Percentiles rank a stretch among this genome's conserved stretches.
Evolutionary conservation across 805 yeast species (phyloP).

Genomic region (Saccharomycopsis olivae): DNA sequence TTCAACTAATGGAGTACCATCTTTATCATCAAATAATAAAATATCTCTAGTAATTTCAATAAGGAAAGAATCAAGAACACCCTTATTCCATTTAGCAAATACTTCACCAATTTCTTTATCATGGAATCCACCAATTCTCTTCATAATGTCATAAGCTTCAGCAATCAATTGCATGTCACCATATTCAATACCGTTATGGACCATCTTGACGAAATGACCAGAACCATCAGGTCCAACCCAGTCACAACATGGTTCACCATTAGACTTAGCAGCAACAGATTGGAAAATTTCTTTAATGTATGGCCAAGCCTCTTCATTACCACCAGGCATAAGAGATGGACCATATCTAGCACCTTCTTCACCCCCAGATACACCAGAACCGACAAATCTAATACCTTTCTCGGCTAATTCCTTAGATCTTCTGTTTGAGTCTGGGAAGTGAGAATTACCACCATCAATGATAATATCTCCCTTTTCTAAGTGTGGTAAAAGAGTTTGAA

Average conservation of each 20-base stretch:
- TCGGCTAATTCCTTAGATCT: conserved; percentile 81
- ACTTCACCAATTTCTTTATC: conserved; percentile 92
- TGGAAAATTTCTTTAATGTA: conserved; percentile 95
- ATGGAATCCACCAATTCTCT: conserved; percentile 83
- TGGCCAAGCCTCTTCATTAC: conserved; percentile 97
- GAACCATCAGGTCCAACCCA: conserved; percentile 99
- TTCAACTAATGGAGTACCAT: conserved; percentile 89
- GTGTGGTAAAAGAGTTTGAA: conserved; percentile 77
- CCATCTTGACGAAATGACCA: conserved; percentile 99
- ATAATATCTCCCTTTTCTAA: conserved; percentile 95
- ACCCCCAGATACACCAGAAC: conserved; percentile 99
- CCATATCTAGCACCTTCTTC: conserved; percentile 99
- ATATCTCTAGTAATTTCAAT: conserved; percentile 96
- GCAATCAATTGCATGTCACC: conserved; percentile 99
- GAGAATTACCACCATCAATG: conserved; percentile 99
- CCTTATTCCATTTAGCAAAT: conserved; percentile 88
- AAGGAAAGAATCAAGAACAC: conserved; percentile 94
- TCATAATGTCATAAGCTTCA: conserved; percentile 95
- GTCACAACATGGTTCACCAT: conserved; percentile 99
- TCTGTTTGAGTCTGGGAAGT: conserved; percentile 97
- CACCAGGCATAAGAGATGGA: conserved; percentile 99
- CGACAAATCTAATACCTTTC: conserved; percentile 87
- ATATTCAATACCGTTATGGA: conserved; percentile 98
- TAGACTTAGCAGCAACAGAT: conserved; percentile 89
- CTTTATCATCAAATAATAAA: conserved; percentile 77